Percentiles rank a stretch among this genome's conserved stretches.
Conservation (phyloP, 495 filamentous ascomycete genomes). For the Trichoderma asperelloides region DNA sequence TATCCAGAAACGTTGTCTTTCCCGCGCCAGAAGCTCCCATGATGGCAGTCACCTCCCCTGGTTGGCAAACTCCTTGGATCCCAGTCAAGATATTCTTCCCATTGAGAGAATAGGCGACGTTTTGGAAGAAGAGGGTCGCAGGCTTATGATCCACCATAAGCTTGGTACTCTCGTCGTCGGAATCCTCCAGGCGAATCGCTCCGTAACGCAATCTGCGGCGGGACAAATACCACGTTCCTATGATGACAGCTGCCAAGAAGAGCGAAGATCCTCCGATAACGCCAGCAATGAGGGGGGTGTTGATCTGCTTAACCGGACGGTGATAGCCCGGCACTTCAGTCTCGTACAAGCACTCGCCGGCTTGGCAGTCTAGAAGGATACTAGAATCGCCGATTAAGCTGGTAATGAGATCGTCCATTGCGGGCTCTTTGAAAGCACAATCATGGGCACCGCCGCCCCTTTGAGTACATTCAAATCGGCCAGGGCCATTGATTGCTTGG, state of each 20-base stretch:
- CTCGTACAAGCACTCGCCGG: conserved; percentile 86
- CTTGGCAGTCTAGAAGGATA: conserved; percentile 71
- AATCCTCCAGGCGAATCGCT: conserved; percentile 74
- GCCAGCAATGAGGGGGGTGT: conserved; percentile 90
- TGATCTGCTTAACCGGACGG: conserved; percentile 86
- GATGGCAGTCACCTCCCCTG: conserved; percentile 89
- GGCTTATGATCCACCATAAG: conserved; percentile 87
- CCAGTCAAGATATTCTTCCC: conserved; percentile 76
- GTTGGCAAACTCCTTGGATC: conserved; percentile 75
- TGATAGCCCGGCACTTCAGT: conserved; percentile 89
- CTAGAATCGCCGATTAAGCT: conserved; percentile 82
- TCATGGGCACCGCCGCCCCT: conserved; percentile 47
- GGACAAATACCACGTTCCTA: conserved; percentile 83
- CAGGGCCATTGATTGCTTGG: conserved; percentile 74
- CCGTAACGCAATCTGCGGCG: conserved; percentile 63
- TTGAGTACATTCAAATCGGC: conserved; percentile 65
- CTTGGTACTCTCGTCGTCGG: conserved; percentile 78
- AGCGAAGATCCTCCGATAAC: conserved; percentile 83
- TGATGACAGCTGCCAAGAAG: conserved; percentile 77
- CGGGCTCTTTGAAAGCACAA: conserved; percentile 80
- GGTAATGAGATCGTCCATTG: conserved; percentile 82
- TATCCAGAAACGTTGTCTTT: conserved; percentile 96
- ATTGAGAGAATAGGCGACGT: conserved; percentile 79
- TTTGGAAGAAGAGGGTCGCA: conserved; percentile 78
- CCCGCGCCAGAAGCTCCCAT: conserved; percentile 98